A percentile compares a stretch with the other conserved stretches of the same genome.
phyloP scores from a whole-genome alignment of 805 yeast species.

The Saccharomycopsis schoenii region DNA sequence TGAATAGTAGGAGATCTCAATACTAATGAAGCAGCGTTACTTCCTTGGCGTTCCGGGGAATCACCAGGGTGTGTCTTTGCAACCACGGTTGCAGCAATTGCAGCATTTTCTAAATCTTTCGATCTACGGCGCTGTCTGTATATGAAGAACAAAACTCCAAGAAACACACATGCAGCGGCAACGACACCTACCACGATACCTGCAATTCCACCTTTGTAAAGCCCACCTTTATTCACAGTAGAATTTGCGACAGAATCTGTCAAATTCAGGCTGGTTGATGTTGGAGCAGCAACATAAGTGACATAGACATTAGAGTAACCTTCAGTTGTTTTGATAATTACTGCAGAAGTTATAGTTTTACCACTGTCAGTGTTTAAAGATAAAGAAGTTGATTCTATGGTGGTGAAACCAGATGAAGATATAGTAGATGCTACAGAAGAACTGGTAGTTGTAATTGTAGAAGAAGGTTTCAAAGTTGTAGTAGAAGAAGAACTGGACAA shows the following conservation, averaged over 20 bases:
- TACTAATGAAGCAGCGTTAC: conserved; percentile 4
- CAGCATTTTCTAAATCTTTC: conserved; percentile 14
- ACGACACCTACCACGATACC: conserved; percentile 17
- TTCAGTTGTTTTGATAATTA: conserved; percentile 11
- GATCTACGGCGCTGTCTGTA: conserved; percentile 17
- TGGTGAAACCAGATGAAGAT: conserved; percentile 9
- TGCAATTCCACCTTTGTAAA: conserved; percentile 15
- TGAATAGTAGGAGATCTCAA: not conserved
- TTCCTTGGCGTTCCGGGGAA: conserved; percentile 8
- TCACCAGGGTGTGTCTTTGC: conserved; percentile 12
- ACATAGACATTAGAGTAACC: conserved; percentile 13
- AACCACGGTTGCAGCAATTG: conserved; percentile 17
- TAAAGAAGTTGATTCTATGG: conserved; percentile 14
- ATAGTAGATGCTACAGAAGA: not conserved
- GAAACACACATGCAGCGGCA: conserved; percentile 9
- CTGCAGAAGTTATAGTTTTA: conserved; percentile 18
- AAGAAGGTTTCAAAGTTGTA: not conserved
- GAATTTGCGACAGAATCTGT: not conserved
- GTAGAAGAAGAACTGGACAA: conserved; percentile 5
- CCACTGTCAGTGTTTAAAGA: conserved; percentile 14
- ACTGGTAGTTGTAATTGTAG: not conserved
- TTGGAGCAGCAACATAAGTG: conserved; percentile 7
- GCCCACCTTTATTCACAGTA: not conserved
- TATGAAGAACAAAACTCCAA: conserved; percentile 14
- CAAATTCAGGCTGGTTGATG: not conserved